These are phyloP conservation scores for Eurotiales sp. DNA, from an alignment of 2,329 filamentous ascomycete genomes.

Conservation along the genomic window DNA sequence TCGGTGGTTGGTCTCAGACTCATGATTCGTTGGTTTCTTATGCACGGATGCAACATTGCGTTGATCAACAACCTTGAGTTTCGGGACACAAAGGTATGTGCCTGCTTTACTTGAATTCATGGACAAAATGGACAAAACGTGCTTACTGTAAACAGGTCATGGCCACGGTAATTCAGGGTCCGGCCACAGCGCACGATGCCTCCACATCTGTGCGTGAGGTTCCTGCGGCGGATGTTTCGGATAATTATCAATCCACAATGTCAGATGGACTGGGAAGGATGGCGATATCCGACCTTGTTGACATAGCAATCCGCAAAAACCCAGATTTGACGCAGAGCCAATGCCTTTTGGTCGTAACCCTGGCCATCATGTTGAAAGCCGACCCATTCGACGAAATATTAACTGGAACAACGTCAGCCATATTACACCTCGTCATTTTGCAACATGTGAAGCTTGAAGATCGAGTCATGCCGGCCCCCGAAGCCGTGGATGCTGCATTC, in stretches of 20 bases:
- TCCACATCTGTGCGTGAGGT: background rate
- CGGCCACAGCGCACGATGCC: background rate
- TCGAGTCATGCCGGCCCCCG: background rate
- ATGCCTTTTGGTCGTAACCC: background rate
- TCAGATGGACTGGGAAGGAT: background rate
- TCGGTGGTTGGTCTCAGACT: constrained; percentile 14
- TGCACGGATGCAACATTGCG: constrained; percentile 57
- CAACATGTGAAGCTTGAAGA: constrained; percentile 3
- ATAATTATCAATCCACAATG: background rate
- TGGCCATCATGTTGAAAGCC: background rate
- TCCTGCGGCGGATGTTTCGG: background rate
- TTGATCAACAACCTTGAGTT: constrained; percentile 63
- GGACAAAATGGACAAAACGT: background rate
- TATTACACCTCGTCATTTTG: background rate
- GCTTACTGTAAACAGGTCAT: constrained; percentile 4
- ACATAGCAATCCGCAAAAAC: background rate
- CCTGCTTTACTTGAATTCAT: no score
- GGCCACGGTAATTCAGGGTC: background rate
- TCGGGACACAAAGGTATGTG: constrained; percentile 58
- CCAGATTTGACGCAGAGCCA: constrained; percentile 1
- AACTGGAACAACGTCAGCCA: background rate
- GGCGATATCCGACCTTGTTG: background rate
- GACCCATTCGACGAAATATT: background rate
- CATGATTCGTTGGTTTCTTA: constrained; percentile 55
- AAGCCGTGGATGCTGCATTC: background rate